These are phyloP conservation scores for Aspergillus cavernicola DNA, from an alignment of 495 filamentous ascomycete species.

Conservation along the genomic window DNA sequence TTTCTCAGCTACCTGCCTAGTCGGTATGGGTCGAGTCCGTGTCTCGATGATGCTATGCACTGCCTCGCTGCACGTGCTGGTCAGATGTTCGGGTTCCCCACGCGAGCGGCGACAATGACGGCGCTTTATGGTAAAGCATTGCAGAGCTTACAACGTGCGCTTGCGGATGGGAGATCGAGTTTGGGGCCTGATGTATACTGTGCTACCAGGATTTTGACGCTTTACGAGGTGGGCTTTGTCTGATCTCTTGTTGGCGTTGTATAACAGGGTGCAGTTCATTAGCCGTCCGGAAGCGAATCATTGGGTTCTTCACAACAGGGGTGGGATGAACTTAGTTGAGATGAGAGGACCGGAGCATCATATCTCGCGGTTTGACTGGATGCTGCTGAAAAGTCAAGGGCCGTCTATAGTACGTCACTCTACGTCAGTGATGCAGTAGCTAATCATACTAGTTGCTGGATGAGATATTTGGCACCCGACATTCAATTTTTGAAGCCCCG, in stretches of 20 bases:
- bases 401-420: conserved; percentile 8
- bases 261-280: neutral
- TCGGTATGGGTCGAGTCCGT: conserved; percentile 5
- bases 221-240: conserved; percentile 7
- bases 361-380: conserved; percentile 6
- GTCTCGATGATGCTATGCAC: conserved; percentile 12
- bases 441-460: conserved; percentile 2
- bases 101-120: neutral
- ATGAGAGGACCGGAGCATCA: conserved; percentile 6
- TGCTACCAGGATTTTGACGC: conserved; percentile 3
- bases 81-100: conserved; percentile 7
- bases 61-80: conserved; percentile 8
- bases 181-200: conserved; percentile 6
- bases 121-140: conserved; percentile 6
- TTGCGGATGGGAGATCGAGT: neutral
- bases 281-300: conserved; percentile 6
- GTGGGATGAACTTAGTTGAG: conserved; percentile 10
- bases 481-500: conserved; percentile 4
- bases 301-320: conserved; percentile 11
- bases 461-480: conserved; percentile 4
- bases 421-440: neutral
- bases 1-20: conserved; percentile 11
- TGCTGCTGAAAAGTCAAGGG: conserved; percentile 9
- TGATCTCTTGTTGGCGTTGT: neutral
- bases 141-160: neutral